Base-by-base conservation (phyloP, 2,329 filamentous ascomycete genomes). In the Paecilomyces dactylethromorphus region DNA sequence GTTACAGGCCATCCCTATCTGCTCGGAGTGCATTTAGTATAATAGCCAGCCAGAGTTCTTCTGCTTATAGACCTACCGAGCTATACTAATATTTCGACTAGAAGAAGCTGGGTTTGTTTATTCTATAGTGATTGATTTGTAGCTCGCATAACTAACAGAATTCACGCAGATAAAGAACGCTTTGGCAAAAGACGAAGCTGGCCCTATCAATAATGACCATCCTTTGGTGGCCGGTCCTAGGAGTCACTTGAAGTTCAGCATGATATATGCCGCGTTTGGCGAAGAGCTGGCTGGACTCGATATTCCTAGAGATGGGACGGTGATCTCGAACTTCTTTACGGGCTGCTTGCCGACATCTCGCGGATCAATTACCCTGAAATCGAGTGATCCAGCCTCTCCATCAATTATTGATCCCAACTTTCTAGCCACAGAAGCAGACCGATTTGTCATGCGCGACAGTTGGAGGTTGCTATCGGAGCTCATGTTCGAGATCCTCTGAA, bases 381-480 rank as follows among this genome's bases (percentile, higher is more conserved):
- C 64, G 2, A 53, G 57, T 1, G 54, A 62, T n/a, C 61, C 68
- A 4, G 56, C 21, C 11, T 59, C 33, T 0, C n/a, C 61, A 1
- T 68, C 68, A 1, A 22, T 63, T 3, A 70, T 72, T 32, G 66
- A 74, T 53, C 68, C 69, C 0, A 71, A 72, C 50, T 71, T 71
- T 39, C 69, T 64, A 24, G 63, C 64, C 1, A 71, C 68, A 0
- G 66, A 70, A 33, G 56, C 66, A 7, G 69, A 70, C 55, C 60
- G 67, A 15, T 55, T 57, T 56, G 56, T 62, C 18, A 31, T 59
- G 18, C 35, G 55, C 2, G n/a, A 39, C 6, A 15, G 35, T 6
- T 39, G 35, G 35, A 39, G 35, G n/a, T 15, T 39, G 6, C n/a
- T 39, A 39, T 39, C 35, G 13, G n/a, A 15, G 35, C 35, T 65